A percentile compares a stretch with the other conserved stretches of the same genome.
Evolutionary conservation across 140 eudicot species (phyloP).

Genomic region (Bidens hawaiensis): DNA sequence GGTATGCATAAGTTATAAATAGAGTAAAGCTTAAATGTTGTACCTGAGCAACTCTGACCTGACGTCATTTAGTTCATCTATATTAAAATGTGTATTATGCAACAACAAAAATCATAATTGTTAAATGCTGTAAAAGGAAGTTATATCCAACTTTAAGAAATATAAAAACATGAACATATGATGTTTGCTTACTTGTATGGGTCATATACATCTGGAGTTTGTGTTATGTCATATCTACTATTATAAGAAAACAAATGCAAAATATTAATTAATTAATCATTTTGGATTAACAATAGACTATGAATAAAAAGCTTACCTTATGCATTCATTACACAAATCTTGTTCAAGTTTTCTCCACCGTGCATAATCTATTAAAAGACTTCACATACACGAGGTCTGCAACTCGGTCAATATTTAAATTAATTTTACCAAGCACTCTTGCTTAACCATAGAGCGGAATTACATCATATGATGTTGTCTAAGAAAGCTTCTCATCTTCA

Average conservation of each 20-base stretch:
- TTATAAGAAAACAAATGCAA: conserved; percentile 18
- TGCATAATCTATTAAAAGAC: conserved; percentile 94
- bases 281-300: background rate
- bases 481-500: conserved; percentile 77
- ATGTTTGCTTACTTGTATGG: conserved; percentile 53
- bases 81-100: conserved; percentile 90
- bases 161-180: background rate
- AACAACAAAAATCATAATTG: conserved; percentile 89
- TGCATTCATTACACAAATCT: conserved; percentile 87
- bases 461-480: conserved; percentile 59
- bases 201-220: conserved; percentile 56
- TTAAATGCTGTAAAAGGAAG: conserved; percentile 17
- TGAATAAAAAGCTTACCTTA: conserved; percentile 55
- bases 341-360: conserved; percentile 90
- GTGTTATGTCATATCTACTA: conserved; percentile 58
- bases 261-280: conserved; percentile 18
- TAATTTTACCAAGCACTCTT: conserved; percentile 91
- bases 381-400: conserved; percentile 96
- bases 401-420: conserved; percentile 80
- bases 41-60: conserved; percentile 94
- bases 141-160: conserved; percentile 14
- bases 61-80: conserved; percentile 83
- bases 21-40: too few species aligned
- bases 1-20: too few species aligned
- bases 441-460: conserved; percentile 96